These are phyloP conservation scores for Auricularia heimuer DNA, from an alignment of 768 basidiomycete genomes.

Conservation along the genomic window DNA sequence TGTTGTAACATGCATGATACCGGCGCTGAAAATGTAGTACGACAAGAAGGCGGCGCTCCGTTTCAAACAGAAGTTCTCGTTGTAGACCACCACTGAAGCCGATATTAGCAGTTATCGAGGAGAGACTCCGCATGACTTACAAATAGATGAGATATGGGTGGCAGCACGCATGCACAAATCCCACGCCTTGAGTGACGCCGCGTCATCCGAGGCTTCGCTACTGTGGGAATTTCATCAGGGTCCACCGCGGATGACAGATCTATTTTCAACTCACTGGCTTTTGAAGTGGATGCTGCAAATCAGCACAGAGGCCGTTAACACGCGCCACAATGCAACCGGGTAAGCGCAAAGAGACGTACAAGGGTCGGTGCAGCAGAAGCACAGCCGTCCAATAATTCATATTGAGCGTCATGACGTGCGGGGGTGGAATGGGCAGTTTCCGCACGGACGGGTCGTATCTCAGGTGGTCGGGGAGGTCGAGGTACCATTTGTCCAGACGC, in stretches of 20 bases:
- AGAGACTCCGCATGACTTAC: constrained; percentile 27
- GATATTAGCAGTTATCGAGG: background rate
- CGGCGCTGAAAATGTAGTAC: constrained; percentile 69
- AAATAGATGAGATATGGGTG: constrained; percentile 54
- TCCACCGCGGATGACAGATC: background rate
- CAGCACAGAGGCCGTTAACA: background rate
- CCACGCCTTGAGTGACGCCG: constrained; percentile 53
- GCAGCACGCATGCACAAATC: constrained; percentile 70
- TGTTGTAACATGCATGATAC: constrained; percentile 73
- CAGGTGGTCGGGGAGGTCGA: constrained; percentile 54
- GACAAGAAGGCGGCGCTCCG: constrained; percentile 56
- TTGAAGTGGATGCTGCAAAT: constrained; percentile 21
- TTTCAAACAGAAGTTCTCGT: constrained; percentile 51
- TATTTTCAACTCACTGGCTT: constrained; percentile 29
- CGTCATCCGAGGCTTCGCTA: constrained; percentile 18
- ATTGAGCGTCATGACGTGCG: constrained; percentile 59
- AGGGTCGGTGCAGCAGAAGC: constrained; percentile 64
- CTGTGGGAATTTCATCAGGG: background rate
- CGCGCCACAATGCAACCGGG: background rate
- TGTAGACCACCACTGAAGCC: constrained; percentile 45
- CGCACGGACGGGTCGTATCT: constrained; percentile 47
- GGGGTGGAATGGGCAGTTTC: constrained; percentile 38
- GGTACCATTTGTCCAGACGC: constrained; percentile 64
- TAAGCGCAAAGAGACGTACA: constrained; percentile 39
- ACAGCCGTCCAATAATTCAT: constrained; percentile 70